phyloP scores from a whole-genome alignment of 2,329 filamentous ascomycete species.

The Xylaria sp. region DNA sequence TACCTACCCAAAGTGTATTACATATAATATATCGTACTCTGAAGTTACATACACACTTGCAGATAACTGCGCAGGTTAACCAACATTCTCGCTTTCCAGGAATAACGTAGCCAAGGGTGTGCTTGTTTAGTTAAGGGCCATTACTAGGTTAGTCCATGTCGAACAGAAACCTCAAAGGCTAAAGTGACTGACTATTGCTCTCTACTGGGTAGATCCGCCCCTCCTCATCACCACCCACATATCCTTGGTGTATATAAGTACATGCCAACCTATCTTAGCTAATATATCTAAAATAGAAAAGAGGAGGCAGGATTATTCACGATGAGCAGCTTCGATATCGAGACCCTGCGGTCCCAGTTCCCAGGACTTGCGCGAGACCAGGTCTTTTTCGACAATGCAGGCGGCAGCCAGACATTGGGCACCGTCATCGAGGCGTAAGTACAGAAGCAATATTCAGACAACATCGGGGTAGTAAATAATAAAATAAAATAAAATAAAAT shows the following conservation, averaged over 20 bases:
- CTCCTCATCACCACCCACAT: conserved; percentile 11
- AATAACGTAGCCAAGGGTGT: neutral
- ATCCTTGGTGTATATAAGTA: neutral
- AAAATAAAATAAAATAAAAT: neutral
- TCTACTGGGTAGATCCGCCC: conserved; percentile 23
- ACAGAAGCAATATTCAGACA: neutral
- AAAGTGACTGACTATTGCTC: neutral
- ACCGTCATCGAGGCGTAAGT: conserved; percentile 73
- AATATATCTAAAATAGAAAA: neutral
- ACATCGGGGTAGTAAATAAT: neutral
- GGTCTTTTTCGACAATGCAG: conserved; percentile 82
- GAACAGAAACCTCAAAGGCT: neutral
- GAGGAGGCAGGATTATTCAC: neutral
- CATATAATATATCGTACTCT: conserved; percentile 3
- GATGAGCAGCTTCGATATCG: conserved; percentile 63
- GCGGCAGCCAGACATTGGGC: conserved; percentile 76
- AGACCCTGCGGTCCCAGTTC: conserved; percentile 69
- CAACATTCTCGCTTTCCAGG: neutral
- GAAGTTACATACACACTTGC: neutral
- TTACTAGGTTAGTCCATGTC: conserved; percentile 9
- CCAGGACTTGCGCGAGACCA: conserved; percentile 75
- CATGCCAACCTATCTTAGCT: neutral
- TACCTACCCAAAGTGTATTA: conserved; percentile 1
- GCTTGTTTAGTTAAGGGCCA: neutral
- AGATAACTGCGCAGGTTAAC: neutral